These are phyloP conservation scores for Leccinum proliferum DNA, from an alignment of 1,284 basidiomycete species.

Conservation along the genomic window DNA sequence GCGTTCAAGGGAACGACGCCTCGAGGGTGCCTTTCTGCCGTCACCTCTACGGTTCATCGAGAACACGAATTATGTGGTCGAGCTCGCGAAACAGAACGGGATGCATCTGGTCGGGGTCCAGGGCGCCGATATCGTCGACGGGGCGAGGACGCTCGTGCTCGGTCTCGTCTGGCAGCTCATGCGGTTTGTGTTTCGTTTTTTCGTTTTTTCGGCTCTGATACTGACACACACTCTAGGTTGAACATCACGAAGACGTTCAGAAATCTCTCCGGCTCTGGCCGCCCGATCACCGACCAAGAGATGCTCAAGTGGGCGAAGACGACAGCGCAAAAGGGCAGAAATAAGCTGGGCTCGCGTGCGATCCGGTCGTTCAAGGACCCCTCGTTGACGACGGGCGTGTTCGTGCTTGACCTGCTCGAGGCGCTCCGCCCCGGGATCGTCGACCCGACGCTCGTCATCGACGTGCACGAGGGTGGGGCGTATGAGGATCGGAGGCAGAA, in stretches of 20 bases:
- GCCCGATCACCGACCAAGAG: conserved; percentile 85
- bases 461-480: conserved; percentile 57
- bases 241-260: conserved; percentile 92
- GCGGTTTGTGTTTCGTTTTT: conserved; percentile 47
- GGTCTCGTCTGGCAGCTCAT: conserved; percentile 99
- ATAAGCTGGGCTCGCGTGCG: conserved; percentile 59
- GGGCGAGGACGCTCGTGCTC: conserved; percentile 84
- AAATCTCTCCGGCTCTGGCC: conserved; percentile 69
- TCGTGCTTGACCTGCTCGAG: conserved; percentile 93
- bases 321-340: conserved; percentile 61
- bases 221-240: conserved; percentile 40
- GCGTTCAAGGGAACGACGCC: no score
- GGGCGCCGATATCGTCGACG: conserved; percentile 96
- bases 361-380: conserved; percentile 96
- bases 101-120: conserved; percentile 99
- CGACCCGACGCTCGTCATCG: conserved; percentile 78
- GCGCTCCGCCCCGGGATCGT: conserved; percentile 93
- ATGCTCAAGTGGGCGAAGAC: conserved; percentile 97
- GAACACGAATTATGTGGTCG: conserved; percentile 96
- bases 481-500: conserved; percentile 94
- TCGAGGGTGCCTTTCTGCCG: no score
- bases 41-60: conserved; percentile 98
- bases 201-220: background rate
- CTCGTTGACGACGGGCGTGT: conserved; percentile 83
- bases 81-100: conserved; percentile 89